Evolutionary conservation across 2,329 filamentous ascomycete genomes (phyloP).

Genomic region (Aspergillus caelatus): DNA sequence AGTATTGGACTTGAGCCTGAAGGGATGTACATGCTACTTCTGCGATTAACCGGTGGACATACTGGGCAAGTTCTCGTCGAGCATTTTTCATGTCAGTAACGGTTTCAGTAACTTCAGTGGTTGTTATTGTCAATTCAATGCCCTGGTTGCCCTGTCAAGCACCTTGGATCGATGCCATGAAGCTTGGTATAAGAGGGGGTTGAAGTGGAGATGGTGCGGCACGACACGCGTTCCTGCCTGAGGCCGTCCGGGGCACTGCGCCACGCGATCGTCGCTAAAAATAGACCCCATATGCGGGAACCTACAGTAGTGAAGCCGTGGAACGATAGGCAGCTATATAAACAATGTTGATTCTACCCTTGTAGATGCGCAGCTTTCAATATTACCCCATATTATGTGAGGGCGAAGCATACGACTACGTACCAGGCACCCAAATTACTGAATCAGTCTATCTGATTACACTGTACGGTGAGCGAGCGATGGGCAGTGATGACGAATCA

Average conservation of each 20-base stretch:
- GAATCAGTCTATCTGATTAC: not conserved
- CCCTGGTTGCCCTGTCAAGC: not conserved
- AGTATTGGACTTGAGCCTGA: not conserved
- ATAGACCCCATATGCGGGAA: constrained; percentile 3
- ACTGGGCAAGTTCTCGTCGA: constrained; percentile 92
- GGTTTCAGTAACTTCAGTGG: not conserved
- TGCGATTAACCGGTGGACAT: constrained; percentile 17
- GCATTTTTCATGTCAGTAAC: constrained; percentile 57
- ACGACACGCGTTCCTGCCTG: not conserved
- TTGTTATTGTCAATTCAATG: not conserved
- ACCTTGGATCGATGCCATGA: not conserved
- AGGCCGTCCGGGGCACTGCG: constrained; percentile 2
- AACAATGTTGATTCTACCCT: not conserved
- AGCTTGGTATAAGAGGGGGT: constrained; percentile 2
- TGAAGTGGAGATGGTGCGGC: not conserved
- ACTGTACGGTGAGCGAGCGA: not conserved
- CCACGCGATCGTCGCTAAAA: constrained; percentile 12
- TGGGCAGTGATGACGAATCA: constrained; percentile 1
- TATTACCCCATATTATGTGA: not conserved
- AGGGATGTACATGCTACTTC: not conserved
- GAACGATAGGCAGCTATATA: constrained; percentile 2
- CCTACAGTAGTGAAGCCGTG: not conserved
- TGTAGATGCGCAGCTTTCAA: not conserved
- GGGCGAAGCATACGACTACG: not conserved
- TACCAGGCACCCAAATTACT: not conserved